Percentiles rank a stretch among this genome's conserved stretches.
These are phyloP conservation scores for Fusarium paranaense DNA, from an alignment of 2,329 filamentous ascomycete genomes.

Conservation along the genomic window DNA sequence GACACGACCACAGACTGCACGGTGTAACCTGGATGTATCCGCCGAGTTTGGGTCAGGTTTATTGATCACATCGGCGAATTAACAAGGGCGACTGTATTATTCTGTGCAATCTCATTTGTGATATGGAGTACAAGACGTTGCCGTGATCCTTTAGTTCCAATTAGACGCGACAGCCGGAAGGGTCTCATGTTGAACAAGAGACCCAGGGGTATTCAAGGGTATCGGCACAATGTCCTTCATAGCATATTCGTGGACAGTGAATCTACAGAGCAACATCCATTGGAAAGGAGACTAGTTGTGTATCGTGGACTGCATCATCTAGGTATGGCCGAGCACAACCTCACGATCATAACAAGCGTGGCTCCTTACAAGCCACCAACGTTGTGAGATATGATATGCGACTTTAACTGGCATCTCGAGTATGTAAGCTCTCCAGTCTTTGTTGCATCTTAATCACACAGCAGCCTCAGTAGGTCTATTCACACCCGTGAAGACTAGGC, in stretches of 20 bases:
- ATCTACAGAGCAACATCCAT: neutral
- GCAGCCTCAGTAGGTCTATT: conserved; percentile 13
- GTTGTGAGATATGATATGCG: neutral
- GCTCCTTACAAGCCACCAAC: neutral
- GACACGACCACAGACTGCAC: neutral
- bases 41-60: neutral
- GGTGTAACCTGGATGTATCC: neutral
- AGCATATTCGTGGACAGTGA: neutral
- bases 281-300: neutral
- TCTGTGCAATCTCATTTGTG: neutral
- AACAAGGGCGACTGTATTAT: neutral
- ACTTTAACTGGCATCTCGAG: neutral
- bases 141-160: neutral
- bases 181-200: neutral
- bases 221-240: neutral
- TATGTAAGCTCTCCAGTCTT: neutral
- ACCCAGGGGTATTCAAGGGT: fast-evolving
- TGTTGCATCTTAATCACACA: neutral
- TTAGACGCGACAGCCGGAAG: neutral
- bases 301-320: neutral
- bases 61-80: neutral
- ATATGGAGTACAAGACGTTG: neutral
- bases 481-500: neutral
- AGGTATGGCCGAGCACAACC: neutral
- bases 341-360: neutral